phyloP scores from a whole-genome alignment of 2,329 filamentous ascomycete species.

The Ophiognomonia clavigignenti-juglandacearum region DNA sequence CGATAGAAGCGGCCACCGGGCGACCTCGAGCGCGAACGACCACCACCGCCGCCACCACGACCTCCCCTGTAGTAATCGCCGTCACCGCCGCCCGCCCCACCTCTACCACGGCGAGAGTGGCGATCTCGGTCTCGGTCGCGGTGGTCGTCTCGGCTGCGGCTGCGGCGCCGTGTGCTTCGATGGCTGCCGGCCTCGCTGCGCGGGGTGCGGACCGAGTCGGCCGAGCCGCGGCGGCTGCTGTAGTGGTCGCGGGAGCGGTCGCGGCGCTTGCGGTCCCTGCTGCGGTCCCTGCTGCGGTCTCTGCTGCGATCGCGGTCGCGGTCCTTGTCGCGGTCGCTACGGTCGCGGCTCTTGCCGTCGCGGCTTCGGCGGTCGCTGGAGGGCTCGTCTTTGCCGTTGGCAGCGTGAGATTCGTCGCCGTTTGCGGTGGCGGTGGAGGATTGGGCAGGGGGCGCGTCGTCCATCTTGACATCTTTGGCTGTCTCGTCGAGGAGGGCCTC shows the following conservation, averaged over 20 bases:
- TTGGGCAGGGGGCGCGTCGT: slow-evolving; percentile 12
- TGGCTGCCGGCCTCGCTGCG: slow-evolving; percentile 74
- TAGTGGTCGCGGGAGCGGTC: slow-evolving; percentile 37
- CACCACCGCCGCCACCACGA: slow-evolving; percentile 50
- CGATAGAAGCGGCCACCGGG: slow-evolving; percentile 54
- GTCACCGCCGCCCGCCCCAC: slow-evolving; percentile 32
- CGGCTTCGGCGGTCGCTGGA: slow-evolving; percentile 28
- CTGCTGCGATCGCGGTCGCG: slow-evolving; percentile 51
- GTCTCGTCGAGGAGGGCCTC: slow-evolving; percentile 88
- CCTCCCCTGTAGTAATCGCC: slow-evolving; percentile 69
- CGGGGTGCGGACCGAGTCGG: slow-evolving; percentile 60
- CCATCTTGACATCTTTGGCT: slow-evolving; percentile 53
- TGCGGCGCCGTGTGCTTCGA: slow-evolving; percentile 78
- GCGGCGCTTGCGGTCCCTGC: slow-evolving; percentile 49
- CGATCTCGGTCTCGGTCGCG: slow-evolving; percentile 54
- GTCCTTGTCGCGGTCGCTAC: slow-evolving; percentile 47
- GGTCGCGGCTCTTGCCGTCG: slow-evolving; percentile 20
- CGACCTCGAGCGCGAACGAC: slow-evolving; percentile 68
- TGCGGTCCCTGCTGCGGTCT: slow-evolving; percentile 52
- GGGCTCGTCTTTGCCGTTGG: slow-evolving; percentile 47
- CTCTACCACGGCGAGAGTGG: slow-evolving; percentile 66
- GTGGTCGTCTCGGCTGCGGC: slow-evolving; percentile 71
- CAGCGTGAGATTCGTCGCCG: slow-evolving; percentile 53
- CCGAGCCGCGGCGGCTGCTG: slow-evolving; percentile 50
- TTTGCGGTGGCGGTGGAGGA: slow-evolving; percentile 36